Evolutionary conservation across 2,329 filamentous ascomycete genomes (phyloP), one percentile per base, ranked within the genome.

Genomic region (Cordyceps tenuipes): DNA sequence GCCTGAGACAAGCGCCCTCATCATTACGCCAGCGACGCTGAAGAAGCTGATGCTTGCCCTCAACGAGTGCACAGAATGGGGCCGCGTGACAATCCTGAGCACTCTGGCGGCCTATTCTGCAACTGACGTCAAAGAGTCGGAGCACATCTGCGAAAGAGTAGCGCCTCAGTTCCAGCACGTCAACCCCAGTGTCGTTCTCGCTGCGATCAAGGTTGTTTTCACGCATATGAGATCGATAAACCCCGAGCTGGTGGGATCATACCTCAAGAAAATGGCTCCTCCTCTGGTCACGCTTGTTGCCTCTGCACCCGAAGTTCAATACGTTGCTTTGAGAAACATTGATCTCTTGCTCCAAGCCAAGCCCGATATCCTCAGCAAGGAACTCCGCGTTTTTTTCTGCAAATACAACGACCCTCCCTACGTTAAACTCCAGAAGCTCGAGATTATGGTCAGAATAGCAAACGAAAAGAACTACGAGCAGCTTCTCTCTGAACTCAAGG

Each of bases 361-460:
- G 73, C 91, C 94, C 12, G 92, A 96, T 66, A 97, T 99, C 60
- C 81, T 99, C 10, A 96, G 90, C 80, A 97, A 97, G 74, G 94
- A 99, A 74, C 85, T 99, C 69, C 86, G 94, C 49, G 94, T 99
- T 9, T 99, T 99, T 78, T 99, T 99, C 78, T 99, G 94, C 87
- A 99, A 99, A 77, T 99, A 99, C 78, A 97, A 97, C 71, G 94
- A 99, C 67, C 93, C 94, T 1, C 91, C 91, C 23, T 99, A 99
- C 72, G 87, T 99, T 68, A 99, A 99, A 75, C 85, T 99, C 62
- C 89, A 96, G 71, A 99, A 99, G 72, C 83, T 99, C 54, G 94
- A 99, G 72, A 97, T 97, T 64, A 97, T 99, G 94, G 93, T 99
- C 52, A 87, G 94, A 73, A 97, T 99, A 85, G 91, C 93, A 63